A percentile compares a stretch with the other conserved stretches of the same genome.
Conservation (phyloP, 768 basidiomycete genomes). For the Xanthoconium purpureum region DNA sequence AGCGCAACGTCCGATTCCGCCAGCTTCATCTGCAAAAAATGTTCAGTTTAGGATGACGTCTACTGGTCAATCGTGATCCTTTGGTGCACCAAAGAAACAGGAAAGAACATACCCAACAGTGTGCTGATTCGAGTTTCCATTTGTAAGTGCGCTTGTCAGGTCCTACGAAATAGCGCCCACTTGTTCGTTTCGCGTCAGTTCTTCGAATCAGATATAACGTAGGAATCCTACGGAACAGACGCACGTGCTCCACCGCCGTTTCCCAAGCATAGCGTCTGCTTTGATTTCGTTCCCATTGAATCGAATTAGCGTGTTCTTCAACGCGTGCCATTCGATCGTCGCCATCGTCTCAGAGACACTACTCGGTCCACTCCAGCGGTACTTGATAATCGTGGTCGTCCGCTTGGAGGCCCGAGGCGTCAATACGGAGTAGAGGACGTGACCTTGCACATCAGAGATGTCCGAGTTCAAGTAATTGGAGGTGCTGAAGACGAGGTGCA, state of each 20-base stretch:
- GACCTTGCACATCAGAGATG: slow-evolving; percentile 20
- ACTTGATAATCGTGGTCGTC: slow-evolving; percentile 25
- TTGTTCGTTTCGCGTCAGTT: slow-evolving; percentile 2
- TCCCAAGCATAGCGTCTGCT: slow-evolving; percentile 21
- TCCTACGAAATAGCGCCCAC: slow-evolving; percentile 33
- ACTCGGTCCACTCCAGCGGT: slow-evolving; percentile 18
- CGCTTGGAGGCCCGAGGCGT: slow-evolving; percentile 14
- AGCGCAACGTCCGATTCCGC: slow-evolving; percentile 10
- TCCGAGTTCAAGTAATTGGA: slow-evolving; percentile 19
- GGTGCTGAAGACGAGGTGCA: slow-evolving; percentile 23
- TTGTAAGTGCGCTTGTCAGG: slow-evolving; percentile 33
- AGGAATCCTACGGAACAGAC: not conserved
- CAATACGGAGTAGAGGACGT: slow-evolving; percentile 19
- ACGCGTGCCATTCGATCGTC: slow-evolving; percentile 34
- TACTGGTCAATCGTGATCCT: not conserved
- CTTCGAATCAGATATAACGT: not conserved
- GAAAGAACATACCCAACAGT: slow-evolving; percentile 22
- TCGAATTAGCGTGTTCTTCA: slow-evolving; percentile 27
- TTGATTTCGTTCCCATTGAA: slow-evolving; percentile 31
- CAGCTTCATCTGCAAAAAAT: slow-evolving; percentile 19
- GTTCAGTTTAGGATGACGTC: not conserved
- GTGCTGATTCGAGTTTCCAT: slow-evolving; percentile 32
- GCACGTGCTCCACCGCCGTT: slow-evolving; percentile 24
- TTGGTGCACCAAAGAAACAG: not conserved
- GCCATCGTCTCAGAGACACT: slow-evolving; percentile 29